A percentile compares a stretch with the other conserved stretches of the same genome.
phyloP scores from a whole-genome alignment of 2,329 filamentous ascomycete genomes.

The Fusarium palustre region DNA sequence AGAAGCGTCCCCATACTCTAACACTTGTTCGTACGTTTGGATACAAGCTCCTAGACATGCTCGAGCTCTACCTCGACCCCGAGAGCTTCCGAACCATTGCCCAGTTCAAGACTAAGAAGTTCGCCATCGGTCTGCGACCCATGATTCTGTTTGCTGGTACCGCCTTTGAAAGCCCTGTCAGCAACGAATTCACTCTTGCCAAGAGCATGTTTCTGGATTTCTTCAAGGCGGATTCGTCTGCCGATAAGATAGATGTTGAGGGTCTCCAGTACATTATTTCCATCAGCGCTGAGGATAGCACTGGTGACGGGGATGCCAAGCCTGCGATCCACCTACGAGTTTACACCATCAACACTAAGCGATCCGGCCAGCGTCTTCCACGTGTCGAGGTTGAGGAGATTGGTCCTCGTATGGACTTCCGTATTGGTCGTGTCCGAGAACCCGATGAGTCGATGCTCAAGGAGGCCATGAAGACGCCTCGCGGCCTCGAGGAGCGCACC shows the following conservation, averaged over 20 bases:
- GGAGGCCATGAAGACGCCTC: constrained; percentile 89
- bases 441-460: constrained; percentile 84
- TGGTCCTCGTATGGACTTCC: constrained; percentile 92
- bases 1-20: constrained; percentile 94
- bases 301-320: constrained; percentile 59
- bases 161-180: constrained; percentile 84
- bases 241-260: constrained; percentile 90
- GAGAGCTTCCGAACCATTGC: constrained; percentile 75
- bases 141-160: constrained; percentile 92
- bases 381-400: constrained; percentile 95
- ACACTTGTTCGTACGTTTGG: constrained; percentile 86
- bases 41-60: constrained; percentile 92
- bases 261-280: constrained; percentile 92
- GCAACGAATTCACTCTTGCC: constrained; percentile 83
- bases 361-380: constrained; percentile 86
- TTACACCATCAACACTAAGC: constrained; percentile 88
- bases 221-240: constrained; percentile 78
- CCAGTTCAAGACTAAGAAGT: constrained; percentile 82
- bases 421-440: constrained; percentile 82
- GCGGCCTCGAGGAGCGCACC: constrained; percentile 77
- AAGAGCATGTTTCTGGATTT: constrained; percentile 91
- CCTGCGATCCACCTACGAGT: constrained; percentile 76
- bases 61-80: constrained; percentile 86
- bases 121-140: constrained; percentile 85
- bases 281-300: constrained; percentile 77